Conservation (phyloP, 2,329 filamentous ascomycete genomes). For the Xylaria sp. region DNA sequence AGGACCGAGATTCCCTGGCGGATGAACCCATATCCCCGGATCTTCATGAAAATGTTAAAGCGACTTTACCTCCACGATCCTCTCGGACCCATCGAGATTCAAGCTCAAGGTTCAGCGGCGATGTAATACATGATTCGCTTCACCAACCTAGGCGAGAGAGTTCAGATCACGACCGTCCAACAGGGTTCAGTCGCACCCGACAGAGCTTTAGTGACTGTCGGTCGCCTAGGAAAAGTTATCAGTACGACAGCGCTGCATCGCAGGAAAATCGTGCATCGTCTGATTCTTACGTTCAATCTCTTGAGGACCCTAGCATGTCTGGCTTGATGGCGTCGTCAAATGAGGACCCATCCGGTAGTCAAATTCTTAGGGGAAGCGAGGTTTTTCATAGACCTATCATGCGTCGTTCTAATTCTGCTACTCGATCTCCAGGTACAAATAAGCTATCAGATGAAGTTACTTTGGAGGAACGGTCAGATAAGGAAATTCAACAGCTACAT, state of each 20-base stretch:
- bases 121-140: conserved; percentile 63
- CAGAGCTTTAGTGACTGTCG: conserved; percentile 73
- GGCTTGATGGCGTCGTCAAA: conserved; percentile 74
- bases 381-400: conserved; percentile 86
- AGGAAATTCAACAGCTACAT: conserved; percentile 33
- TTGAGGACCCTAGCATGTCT: conserved; percentile 78
- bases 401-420: conserved; percentile 58
- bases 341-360: conserved; percentile 87
- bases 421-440: conserved; percentile 40
- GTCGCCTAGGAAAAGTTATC: conserved; percentile 60
- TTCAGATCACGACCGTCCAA: conserved; percentile 59
- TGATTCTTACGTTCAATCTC: conserved; percentile 79
- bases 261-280: conserved; percentile 70
- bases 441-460: conserved; percentile 33
- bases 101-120: conserved; percentile 66
- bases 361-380: conserved; percentile 87
- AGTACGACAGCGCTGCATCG: conserved; percentile 56
- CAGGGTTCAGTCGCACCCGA: conserved; percentile 56
- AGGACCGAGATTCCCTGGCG: conserved; percentile 20
- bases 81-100: conserved; percentile 54
- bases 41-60: conserved; percentile 67
- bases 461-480: conserved; percentile 34
- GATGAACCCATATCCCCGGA: conserved; percentile 51
- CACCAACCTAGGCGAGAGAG: conserved; percentile 61
- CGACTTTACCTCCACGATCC: conserved; percentile 66